Percentiles rank a stretch among this genome's conserved stretches.
These are phyloP conservation scores for Russula brevipes DNA, from an alignment of 768 basidiomycete species.

Conservation along the genomic window DNA sequence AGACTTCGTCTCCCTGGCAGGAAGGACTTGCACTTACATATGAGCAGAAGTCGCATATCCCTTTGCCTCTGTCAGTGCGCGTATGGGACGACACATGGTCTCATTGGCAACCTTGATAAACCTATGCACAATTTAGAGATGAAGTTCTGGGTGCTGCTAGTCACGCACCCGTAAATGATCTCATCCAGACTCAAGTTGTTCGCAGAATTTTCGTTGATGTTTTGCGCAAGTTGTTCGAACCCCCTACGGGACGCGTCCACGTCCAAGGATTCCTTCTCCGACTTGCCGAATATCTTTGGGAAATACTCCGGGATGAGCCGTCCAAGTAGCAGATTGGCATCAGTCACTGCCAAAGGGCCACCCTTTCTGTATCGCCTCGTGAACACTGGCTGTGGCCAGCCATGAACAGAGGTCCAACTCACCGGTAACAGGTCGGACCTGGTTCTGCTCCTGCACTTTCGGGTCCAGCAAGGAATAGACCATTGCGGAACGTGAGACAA, in stretches of 20 bases:
- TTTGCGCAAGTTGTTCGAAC: conserved; percentile 62
- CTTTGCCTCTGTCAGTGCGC: conserved; percentile 83
- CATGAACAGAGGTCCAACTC: conserved; percentile 24
- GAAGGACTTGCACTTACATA: conserved; percentile 34
- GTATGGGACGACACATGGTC: conserved; percentile 92
- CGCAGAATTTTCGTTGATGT: conserved; percentile 56
- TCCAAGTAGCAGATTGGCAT: conserved; percentile 88
- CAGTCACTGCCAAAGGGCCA: conserved; percentile 86
- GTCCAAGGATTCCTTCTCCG: conserved; percentile 81
- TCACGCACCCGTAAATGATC: conserved; percentile 75
- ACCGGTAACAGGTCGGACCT: conserved; percentile 89
- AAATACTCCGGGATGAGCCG: conserved; percentile 86
- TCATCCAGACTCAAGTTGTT: conserved; percentile 68
- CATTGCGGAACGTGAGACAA: conserved; percentile 82
- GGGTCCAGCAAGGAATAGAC: conserved; percentile 86
- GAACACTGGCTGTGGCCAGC: background rate
- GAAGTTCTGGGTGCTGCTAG: background rate
- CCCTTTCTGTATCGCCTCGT: conserved; percentile 56
- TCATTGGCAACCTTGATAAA: conserved; percentile 97
- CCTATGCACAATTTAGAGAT: conserved; percentile 35
- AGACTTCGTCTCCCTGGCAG: conserved; percentile 10
- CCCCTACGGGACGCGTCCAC: conserved; percentile 57
- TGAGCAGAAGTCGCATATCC: conserved; percentile 82
- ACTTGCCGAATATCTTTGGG: conserved; percentile 91
- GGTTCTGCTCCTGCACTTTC: conserved; percentile 93